Conservation (phyloP, 257 asterid genomes). For the Fraxinus anomala region DNA sequence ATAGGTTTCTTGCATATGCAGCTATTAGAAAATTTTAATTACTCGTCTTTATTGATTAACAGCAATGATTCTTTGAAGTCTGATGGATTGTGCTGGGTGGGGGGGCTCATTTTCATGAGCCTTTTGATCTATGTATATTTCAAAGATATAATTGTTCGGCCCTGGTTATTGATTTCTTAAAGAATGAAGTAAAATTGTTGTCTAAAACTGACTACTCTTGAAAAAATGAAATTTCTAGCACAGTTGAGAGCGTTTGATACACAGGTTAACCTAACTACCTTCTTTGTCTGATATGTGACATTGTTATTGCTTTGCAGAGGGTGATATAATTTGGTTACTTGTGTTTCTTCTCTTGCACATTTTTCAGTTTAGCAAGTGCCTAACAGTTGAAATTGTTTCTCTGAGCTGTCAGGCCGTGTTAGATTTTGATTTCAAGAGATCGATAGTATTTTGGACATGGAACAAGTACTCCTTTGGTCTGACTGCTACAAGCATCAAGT, state of each 20-base stretch:
- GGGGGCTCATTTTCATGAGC: no score
- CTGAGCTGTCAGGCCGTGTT: conserved; percentile 31
- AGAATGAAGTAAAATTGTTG: no score
- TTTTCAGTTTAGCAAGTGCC: conserved; percentile 27
- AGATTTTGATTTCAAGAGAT: conserved; percentile 42
- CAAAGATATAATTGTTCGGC: no score
- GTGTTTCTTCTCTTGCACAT: neutral
- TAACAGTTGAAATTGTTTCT: conserved; percentile 12
- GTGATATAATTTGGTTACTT: conserved; percentile 8
- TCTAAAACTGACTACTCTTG: no score
- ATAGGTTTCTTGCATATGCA: no score
- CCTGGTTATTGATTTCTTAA: no score
- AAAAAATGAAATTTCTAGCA: no score
- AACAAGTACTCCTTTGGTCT: conserved; percentile 64
- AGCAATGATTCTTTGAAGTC: no score
- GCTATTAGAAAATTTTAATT: no score
- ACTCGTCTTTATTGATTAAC: no score
- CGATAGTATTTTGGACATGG: conserved; percentile 75
- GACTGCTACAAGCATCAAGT: conserved; percentile 53
- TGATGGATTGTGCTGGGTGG: no score
- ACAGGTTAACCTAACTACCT: neutral
- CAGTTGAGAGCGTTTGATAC: neutral
- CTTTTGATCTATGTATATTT: no score
- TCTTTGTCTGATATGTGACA: neutral
- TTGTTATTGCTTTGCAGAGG: neutral